A percentile compares a stretch with the other conserved stretches of the same genome.
Evolutionary conservation across 495 filamentous ascomycete species (phyloP).

Genomic region (Penicillium turbatum): DNA sequence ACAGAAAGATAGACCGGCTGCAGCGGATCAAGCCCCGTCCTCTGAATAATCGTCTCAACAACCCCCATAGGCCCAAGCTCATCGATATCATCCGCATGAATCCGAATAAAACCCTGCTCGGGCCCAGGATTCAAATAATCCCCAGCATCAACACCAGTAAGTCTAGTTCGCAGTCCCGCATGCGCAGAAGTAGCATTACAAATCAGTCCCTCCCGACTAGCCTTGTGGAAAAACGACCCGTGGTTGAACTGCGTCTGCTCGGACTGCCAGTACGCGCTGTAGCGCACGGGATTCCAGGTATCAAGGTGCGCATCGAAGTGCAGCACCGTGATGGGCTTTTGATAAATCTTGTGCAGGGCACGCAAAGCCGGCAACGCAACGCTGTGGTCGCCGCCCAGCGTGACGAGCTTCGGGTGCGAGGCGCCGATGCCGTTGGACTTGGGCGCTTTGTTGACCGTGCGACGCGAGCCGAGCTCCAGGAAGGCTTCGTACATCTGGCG

Average conservation of each 20-base stretch:
- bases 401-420: slow-evolving; percentile 63
- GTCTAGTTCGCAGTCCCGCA: slow-evolving; percentile 68
- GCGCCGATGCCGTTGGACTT: slow-evolving; percentile 39
- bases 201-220: slow-evolving; percentile 68
- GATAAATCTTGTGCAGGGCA: slow-evolving; percentile 65
- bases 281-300: slow-evolving; percentile 79
- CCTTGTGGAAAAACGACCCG: slow-evolving; percentile 82
- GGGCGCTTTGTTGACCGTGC: slow-evolving; percentile 33
- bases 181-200: slow-evolving; percentile 66
- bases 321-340: slow-evolving; percentile 67
- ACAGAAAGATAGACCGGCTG: slow-evolving; percentile 68
- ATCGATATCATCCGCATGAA: slow-evolving; percentile 68
- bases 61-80: slow-evolving; percentile 57
- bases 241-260: slow-evolving; percentile 74
- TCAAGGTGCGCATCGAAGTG: slow-evolving; percentile 84
- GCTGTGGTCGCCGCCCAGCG: slow-evolving; percentile 77
- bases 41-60: slow-evolving; percentile 52
- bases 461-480: slow-evolving; percentile 55
- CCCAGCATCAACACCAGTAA: slow-evolving; percentile 60
- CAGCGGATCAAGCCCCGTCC: slow-evolving; percentile 58
- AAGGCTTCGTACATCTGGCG: slow-evolving; percentile 76
- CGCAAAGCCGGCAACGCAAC: slow-evolving; percentile 72
- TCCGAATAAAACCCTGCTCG: slow-evolving; percentile 62
- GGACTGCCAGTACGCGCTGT: slow-evolving; percentile 67
- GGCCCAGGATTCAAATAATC: slow-evolving; percentile 56